Evolutionary conservation across 768 basidiomycete genomes (phyloP), one percentile per base, ranked within the genome.

Genomic region (Leucosporidium yakuticum): DNA sequence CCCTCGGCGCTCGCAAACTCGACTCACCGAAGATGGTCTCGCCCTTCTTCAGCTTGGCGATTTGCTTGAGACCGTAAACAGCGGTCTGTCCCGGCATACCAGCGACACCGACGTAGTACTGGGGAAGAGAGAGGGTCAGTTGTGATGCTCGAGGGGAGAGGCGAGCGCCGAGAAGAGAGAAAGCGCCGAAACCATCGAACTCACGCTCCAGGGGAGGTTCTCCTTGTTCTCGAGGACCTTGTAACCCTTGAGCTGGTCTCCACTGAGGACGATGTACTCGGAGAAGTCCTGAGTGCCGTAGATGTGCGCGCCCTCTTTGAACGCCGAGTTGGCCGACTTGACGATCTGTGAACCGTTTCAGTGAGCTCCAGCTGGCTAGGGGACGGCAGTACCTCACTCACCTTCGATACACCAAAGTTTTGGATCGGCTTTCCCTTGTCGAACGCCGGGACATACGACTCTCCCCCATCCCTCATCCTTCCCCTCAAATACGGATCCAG

Each of bases 1-100:
- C 14, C 39, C 2, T 44, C 79, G 3, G 79, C 84, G 8, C 82
- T 77, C 39, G 39, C 2, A 44, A 15, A 8, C 34, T 36, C 11
- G 14, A 44, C 77, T 78, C 21, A 85, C 80, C 39, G 69, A 84
- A 85, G 14, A 80, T 82, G 0, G 79, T 80, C 65, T 85, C 83
- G 9, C 85, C 84, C 80, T 83, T 83, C 82, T 83, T 80, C 6
- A 81, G 75, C 56, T 77, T 67, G 6, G 78, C 74, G 60, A 76
- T 77, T 66, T 79, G 72, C 79, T 77, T 82, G 81, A 74, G 25
- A 4, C 68, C 73, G 27, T 50, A 60, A 73, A 67, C 75, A 79
- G 15, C 67, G 34, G 68, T 71, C 70, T 71, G 71, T 12, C 77
- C 78, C 14, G 78, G 77, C 77, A 79, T 79, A n/a, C 79, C 78